Evolutionary conservation across 192 early-diverging fungal species (phyloP).

Genomic region (Backusella australiensis): DNA sequence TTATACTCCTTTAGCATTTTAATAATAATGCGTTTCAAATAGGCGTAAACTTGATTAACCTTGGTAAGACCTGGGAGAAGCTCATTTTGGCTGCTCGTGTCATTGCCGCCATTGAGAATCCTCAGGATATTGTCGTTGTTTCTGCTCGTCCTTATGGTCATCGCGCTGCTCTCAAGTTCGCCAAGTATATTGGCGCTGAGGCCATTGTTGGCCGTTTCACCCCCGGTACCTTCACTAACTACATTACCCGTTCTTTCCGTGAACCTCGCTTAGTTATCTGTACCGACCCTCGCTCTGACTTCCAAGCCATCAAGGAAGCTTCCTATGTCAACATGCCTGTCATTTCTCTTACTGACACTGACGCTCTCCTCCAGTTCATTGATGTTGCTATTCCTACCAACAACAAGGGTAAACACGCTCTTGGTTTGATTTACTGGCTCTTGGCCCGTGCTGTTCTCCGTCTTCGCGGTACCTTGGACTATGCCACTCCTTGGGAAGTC

Average conservation of each 20-base stretch:
- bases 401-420: slow-evolving; percentile 98
- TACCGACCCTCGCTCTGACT: slow-evolving; percentile 96
- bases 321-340: slow-evolving; percentile 99
- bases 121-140: slow-evolving; percentile 94
- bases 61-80: slow-evolving; percentile 99
- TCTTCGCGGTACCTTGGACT: slow-evolving; percentile 87
- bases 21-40: not conserved
- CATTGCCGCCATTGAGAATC: slow-evolving; percentile 98
- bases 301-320: slow-evolving; percentile 98
- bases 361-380: slow-evolving; percentile 90
- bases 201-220: slow-evolving; percentile 99
- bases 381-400: slow-evolving; percentile 99
- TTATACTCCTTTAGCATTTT: not conserved
- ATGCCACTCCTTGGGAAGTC: slow-evolving; percentile 85
- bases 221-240: slow-evolving; percentile 99
- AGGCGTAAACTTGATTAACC: slow-evolving; percentile 97
- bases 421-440: slow-evolving; percentile 95
- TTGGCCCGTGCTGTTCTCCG: slow-evolving; percentile 98
- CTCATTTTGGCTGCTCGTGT: slow-evolving; percentile 96
- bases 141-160: slow-evolving; percentile 96
- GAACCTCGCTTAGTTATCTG: slow-evolving; percentile 98
- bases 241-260: slow-evolving; percentile 99
- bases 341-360: slow-evolving; percentile 97
- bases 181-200: slow-evolving; percentile 95
- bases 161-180: slow-evolving; percentile 98